Evolutionary conservation across 2,329 filamentous ascomycete genomes (phyloP).

Genomic region (Seiridium cupressi): DNA sequence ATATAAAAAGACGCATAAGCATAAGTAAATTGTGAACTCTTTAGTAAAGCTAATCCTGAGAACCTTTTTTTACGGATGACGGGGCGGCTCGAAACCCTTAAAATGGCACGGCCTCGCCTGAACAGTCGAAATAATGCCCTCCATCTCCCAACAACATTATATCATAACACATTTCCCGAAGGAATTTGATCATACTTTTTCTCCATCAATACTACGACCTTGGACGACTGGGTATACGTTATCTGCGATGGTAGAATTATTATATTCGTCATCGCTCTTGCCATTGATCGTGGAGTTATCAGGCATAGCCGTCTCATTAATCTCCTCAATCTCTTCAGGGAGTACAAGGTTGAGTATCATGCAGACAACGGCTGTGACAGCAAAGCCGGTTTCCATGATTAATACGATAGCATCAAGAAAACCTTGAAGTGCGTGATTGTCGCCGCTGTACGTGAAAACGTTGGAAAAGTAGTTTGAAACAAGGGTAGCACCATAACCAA

Average conservation of each 20-base stretch:
- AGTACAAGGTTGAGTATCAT: constrained; percentile 73
- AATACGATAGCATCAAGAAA: constrained; percentile 74
- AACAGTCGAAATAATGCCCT: too few species aligned
- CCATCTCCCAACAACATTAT: too few species aligned
- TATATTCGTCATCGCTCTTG: background rate
- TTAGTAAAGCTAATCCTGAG: too few species aligned
- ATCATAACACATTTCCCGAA: too few species aligned
- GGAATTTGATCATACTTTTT: background rate
- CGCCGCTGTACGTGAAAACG: constrained; percentile 71
- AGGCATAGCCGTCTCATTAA: constrained; percentile 53
- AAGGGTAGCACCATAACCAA: constrained; percentile 71
- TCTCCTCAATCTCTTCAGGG: constrained; percentile 73
- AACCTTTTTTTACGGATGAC: too few species aligned
- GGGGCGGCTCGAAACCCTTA: too few species aligned
- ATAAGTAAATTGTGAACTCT: too few species aligned
- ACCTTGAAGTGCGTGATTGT: constrained; percentile 65
- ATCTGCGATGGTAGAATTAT: background rate
- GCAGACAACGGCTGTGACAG: constrained; percentile 70
- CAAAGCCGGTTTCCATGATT: constrained; percentile 73
- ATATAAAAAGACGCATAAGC: too few species aligned
- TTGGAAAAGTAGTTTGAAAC: constrained; percentile 66
- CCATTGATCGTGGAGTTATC: constrained; percentile 6
- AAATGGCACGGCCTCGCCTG: too few species aligned
- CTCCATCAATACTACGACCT: background rate
- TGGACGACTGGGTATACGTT: background rate